These are phyloP conservation scores for Alternaria triticina DNA, from an alignment of 2,329 filamentous ascomycete genomes.

Conservation along the genomic window DNA sequence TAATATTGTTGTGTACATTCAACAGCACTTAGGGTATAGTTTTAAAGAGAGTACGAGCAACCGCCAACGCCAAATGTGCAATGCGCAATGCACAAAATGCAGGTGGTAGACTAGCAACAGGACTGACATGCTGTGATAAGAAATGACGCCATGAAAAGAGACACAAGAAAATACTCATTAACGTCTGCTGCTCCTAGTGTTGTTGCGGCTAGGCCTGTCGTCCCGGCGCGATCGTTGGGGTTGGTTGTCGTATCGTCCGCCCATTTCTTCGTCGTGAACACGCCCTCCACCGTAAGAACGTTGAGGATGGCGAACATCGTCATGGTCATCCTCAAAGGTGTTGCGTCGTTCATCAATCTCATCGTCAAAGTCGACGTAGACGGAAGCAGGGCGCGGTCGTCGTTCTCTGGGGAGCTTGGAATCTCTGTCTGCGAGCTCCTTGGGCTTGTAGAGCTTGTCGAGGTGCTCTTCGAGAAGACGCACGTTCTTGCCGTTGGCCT, in stretches of 20 bases:
- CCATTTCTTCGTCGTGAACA: conserved; percentile 43
- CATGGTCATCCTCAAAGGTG: conserved; percentile 29
- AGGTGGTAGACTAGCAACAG: neutral
- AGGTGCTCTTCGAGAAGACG: conserved; percentile 72
- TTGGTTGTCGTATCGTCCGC: conserved; percentile 27
- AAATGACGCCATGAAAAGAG: conserved; percentile 9
- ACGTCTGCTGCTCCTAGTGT: conserved; percentile 30
- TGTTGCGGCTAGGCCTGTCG: conserved; percentile 31
- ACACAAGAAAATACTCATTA: conserved; percentile 12
- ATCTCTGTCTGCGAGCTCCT: conserved; percentile 29
- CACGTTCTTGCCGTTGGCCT: conserved; percentile 79
- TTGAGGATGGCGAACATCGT: conserved; percentile 37
- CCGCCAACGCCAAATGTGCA: conserved; percentile 8
- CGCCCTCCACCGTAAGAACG: conserved; percentile 38
- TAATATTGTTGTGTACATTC: conserved; percentile 6
- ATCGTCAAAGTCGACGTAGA: conserved; percentile 54
- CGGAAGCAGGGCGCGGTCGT: conserved; percentile 53
- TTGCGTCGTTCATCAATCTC: conserved; percentile 42
- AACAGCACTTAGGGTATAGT: conserved; percentile 14
- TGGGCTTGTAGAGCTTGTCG: conserved; percentile 68
- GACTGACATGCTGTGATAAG: conserved; percentile 3
- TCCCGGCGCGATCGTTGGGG: conserved; percentile 22
- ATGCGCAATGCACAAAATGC: neutral
- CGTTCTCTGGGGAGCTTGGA: conserved; percentile 26
- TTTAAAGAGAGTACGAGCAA: conserved; percentile 9